phyloP scores from a whole-genome alignment of 179 eudicot species.

The Patellifolia procumbens region DNA sequence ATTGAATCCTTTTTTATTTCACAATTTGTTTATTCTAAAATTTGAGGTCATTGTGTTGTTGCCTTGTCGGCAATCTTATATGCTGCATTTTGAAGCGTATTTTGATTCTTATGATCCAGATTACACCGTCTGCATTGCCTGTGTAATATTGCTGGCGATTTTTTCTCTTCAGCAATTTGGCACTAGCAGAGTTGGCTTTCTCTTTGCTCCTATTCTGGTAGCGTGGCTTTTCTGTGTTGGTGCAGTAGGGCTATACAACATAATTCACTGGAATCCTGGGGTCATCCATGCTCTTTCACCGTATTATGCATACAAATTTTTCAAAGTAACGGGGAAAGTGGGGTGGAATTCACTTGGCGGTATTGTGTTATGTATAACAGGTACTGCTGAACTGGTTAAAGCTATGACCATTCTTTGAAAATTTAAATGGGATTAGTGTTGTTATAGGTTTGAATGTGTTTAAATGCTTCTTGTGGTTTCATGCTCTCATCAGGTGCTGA shows the following conservation, averaged over 20 bases:
- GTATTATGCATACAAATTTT: constrained; percentile 36
- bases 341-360: constrained; percentile 57
- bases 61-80: background rate
- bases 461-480: constrained; percentile 12
- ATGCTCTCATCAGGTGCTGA: constrained; percentile 43
- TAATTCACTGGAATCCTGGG: constrained; percentile 33
- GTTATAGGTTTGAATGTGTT: background rate
- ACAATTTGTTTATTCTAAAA: no score
- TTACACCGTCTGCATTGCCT: constrained; percentile 23
- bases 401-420: background rate
- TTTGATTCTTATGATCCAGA: constrained; percentile 24
- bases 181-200: constrained; percentile 42
- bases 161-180: constrained; percentile 48
- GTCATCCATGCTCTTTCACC: constrained; percentile 49
- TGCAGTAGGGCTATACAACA: constrained; percentile 48
- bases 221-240: constrained; percentile 45
- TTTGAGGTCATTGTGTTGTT: no score
- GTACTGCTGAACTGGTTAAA: constrained; percentile 14
- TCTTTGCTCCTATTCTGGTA: constrained; percentile 46
- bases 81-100: constrained; percentile 5
- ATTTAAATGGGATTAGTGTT: background rate
- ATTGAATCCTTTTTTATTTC: no score
- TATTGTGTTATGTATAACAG: constrained; percentile 44
- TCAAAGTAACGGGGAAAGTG: constrained; percentile 27
- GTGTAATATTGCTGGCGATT: constrained; percentile 31